phyloP scores from a whole-genome alignment of 2,329 filamentous ascomycete genomes.

The Aspergillus bombycis region DNA sequence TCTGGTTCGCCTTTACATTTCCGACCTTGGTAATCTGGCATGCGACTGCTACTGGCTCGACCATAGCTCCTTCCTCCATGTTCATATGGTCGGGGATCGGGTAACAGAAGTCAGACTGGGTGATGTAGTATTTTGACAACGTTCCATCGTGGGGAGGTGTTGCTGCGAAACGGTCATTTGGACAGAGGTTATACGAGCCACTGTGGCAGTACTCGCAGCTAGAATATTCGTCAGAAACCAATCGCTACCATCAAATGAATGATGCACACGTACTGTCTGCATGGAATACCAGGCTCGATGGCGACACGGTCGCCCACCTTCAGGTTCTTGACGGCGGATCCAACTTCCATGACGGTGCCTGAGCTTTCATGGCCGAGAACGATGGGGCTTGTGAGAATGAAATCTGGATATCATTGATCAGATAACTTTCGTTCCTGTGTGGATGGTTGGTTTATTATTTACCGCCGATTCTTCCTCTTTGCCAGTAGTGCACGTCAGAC shows the following conservation, averaged over 20 bases:
- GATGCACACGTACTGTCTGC: constrained; percentile 37
- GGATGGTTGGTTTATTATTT: not conserved
- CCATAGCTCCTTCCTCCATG: constrained; percentile 56
- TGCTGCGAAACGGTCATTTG: constrained; percentile 46
- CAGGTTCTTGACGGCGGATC: constrained; percentile 26
- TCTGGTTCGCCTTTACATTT: constrained; percentile 45
- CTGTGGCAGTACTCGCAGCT: constrained; percentile 28
- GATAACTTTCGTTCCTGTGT: accelerated
- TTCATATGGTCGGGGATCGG: constrained; percentile 49
- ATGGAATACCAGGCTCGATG: constrained; percentile 31
- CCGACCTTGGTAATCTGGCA: constrained; percentile 52
- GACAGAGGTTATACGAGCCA: constrained; percentile 28
- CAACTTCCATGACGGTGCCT: constrained; percentile 27
- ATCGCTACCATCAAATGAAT: not conserved
- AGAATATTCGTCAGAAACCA: not conserved
- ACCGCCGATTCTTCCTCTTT: constrained; percentile 49
- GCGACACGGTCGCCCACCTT: constrained; percentile 28
- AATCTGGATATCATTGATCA: constrained; percentile 32
- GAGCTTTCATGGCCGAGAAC: constrained; percentile 36
- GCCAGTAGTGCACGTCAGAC: constrained; percentile 49
- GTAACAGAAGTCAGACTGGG: constrained; percentile 53
- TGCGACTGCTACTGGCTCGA: constrained; percentile 58
- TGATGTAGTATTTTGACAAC: constrained; percentile 53
- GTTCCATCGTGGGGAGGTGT: constrained; percentile 56
- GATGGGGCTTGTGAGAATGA: constrained; percentile 46